Conservation (phyloP, 2,329 filamentous ascomycete genomes). For the Pseudogymnoascus sp. region DNA sequence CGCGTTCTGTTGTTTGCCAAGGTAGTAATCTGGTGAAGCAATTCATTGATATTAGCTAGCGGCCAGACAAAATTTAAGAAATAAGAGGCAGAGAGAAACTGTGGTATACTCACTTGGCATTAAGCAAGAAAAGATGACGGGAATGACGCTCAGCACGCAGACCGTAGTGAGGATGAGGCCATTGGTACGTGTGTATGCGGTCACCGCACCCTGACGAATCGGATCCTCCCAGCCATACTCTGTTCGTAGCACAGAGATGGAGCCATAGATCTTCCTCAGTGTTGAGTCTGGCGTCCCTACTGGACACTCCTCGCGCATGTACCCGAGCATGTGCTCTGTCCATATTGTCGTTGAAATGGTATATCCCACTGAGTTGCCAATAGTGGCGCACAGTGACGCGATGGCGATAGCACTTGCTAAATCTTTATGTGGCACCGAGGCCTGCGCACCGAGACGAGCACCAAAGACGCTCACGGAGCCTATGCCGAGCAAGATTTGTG, state of each 20-base stretch:
- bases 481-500: slow-evolving; percentile 33
- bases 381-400: slow-evolving; percentile 34
- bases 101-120: slow-evolving; percentile 28
- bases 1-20: slow-evolving; percentile 24
- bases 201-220: slow-evolving; percentile 33
- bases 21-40: slow-evolving; percentile 24
- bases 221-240: slow-evolving; percentile 30
- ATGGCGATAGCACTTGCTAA: slow-evolving; percentile 34
- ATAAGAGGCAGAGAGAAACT: background rate
- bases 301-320: slow-evolving; percentile 29
- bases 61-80: background rate
- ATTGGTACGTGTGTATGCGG: slow-evolving; percentile 31
- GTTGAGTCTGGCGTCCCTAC: slow-evolving; percentile 22
- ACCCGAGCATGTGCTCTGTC: slow-evolving; percentile 33
- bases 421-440: slow-evolving; percentile 38
- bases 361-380: slow-evolving; percentile 34
- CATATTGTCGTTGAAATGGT: slow-evolving; percentile 34
- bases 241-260: slow-evolving; percentile 30
- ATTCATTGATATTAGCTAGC: background rate
- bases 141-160: slow-evolving; percentile 27
- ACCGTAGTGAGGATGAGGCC: slow-evolving; percentile 32
- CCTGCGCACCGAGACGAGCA: slow-evolving; percentile 34
- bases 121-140: slow-evolving; percentile 32
- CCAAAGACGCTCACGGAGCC: slow-evolving; percentile 35
- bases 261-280: slow-evolving; percentile 28